Conservation (phyloP, 2,329 filamentous ascomycete species). For the Plectosphaerella plurivora region DNA sequence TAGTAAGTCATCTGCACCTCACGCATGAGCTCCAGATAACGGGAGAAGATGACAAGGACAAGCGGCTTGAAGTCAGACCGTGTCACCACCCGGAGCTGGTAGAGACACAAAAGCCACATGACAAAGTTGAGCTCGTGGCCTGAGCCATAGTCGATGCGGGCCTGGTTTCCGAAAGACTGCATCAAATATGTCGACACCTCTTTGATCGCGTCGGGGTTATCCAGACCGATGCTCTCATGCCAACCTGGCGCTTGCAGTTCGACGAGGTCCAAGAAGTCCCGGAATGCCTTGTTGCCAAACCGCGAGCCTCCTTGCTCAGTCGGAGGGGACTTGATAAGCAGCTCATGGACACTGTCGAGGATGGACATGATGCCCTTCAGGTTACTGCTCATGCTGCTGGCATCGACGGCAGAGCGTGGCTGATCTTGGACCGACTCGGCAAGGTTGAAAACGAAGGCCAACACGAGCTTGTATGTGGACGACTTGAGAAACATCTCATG, state of each 20-base stretch:
- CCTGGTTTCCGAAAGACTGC: slow-evolving; percentile 80
- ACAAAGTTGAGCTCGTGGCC: slow-evolving; percentile 97
- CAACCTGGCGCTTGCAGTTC: slow-evolving; percentile 52
- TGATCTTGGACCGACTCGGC: slow-evolving; percentile 74
- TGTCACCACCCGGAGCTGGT: slow-evolving; percentile 66
- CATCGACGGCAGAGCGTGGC: slow-evolving; percentile 58
- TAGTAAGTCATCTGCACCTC: slow-evolving; percentile 89
- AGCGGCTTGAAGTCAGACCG: slow-evolving; percentile 66
- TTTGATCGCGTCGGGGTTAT: slow-evolving; percentile 46
- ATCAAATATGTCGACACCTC: slow-evolving; percentile 78
- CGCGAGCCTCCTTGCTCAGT: slow-evolving; percentile 83
- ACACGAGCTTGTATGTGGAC: slow-evolving; percentile 68
- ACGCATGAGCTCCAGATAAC: slow-evolving; percentile 85
- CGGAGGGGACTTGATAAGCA: slow-evolving; percentile 69
- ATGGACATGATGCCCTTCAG: slow-evolving; percentile 64
- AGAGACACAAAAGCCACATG: slow-evolving; percentile 93
- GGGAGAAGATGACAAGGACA: slow-evolving; percentile 72
- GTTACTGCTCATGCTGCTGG: slow-evolving; percentile 50
- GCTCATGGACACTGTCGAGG: slow-evolving; percentile 62
- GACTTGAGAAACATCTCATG: slow-evolving; percentile 79
- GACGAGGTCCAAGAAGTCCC: slow-evolving; percentile 70
- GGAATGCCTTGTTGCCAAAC: slow-evolving; percentile 92
- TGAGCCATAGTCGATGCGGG: slow-evolving; percentile 91
- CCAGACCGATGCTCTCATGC: slow-evolving; percentile 59
- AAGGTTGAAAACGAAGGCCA: slow-evolving; percentile 81